Base-by-base conservation (phyloP, 345 rosid genomes). In the Syzygium aromaticum region DNA sequence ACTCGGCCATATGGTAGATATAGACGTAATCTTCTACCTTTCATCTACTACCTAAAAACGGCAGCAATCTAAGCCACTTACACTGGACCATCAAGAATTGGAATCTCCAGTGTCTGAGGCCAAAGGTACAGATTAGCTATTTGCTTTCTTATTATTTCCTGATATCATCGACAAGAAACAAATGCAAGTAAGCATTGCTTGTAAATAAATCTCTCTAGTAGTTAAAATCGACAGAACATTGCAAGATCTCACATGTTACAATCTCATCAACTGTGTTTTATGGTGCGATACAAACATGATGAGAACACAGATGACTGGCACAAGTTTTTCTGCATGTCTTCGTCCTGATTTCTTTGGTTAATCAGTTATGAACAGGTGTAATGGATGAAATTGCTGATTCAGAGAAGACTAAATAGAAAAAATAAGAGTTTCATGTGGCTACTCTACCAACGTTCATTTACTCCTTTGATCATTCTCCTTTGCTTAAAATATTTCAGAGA, bases 61-160 rank as follows among this genome's bases (percentile, higher is more conserved):
- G 14, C 14, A 22, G 80, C 80, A 17, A 30, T 84, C n/a, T 4
- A 53, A 61, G 30, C 80, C 38, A 91, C 95, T 92, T 86, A 92
- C 96, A 83, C 77, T 85, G 91, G 88, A 77, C 86, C 88, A 86
- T 93, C 94, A 11, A 93, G 91, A 87, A 94, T 90, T 6, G 90
- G 95, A 54, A 91, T 88, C 43, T 89, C 92, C 38, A 92, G 90
- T 67, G 90, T 87, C 88, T 89, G 92, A 43, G 94, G 95, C 95
- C 96, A 94, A 43, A 90, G 91, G 86, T 91, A 93, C 28, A 92
- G 92, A 88, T 85, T 86, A 84, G 94, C 89, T 56, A 93, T 87
- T 87, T 94, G 93, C 63, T 87, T 90, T 86, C 87, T 87, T 85
- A 94, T 87, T 51, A 67, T 89, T 85, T 91, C 92, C 94, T 93